Evolutionary conservation across 768 basidiomycete species (phyloP).

Genomic region (Boletus pseudopeckii): DNA sequence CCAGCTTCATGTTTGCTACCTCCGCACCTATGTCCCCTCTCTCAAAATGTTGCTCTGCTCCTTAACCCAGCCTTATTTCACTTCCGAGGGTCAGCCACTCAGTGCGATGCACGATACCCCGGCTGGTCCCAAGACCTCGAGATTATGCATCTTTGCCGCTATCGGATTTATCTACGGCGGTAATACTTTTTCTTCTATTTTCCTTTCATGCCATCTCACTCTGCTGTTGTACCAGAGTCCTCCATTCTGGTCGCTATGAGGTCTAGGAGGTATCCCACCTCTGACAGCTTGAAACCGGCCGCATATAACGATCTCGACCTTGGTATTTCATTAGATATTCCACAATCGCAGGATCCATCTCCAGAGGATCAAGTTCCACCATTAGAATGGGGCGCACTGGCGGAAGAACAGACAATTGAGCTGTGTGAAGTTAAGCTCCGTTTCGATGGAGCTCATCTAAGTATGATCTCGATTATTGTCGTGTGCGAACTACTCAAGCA

Average conservation of each 20-base stretch:
- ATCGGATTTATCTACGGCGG: conserved; percentile 62
- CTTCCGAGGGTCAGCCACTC: conserved; percentile 33
- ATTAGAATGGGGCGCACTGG: conserved; percentile 50
- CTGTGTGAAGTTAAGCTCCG: conserved; percentile 56
- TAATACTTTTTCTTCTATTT: conserved; percentile 14
- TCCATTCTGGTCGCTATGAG: conserved; percentile 63
- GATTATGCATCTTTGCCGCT: conserved; percentile 53
- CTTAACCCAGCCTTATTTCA: conserved; percentile 40
- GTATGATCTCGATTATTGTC: conserved; percentile 32
- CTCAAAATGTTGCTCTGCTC: conserved; percentile 50
- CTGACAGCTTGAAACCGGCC: conserved; percentile 26
- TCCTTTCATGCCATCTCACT: neutral
- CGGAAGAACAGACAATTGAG: conserved; percentile 59
- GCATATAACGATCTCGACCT: conserved; percentile 44
- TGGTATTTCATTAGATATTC: conserved; percentile 25
- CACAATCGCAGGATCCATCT: conserved; percentile 10
- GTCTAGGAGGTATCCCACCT: conserved; percentile 46
- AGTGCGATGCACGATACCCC: conserved; percentile 30
- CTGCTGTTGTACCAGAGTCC: conserved; percentile 38
- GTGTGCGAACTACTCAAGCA: conserved; percentile 2
- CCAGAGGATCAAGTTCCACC: conserved; percentile 24
- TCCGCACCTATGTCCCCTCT: conserved; percentile 42
- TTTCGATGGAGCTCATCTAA: conserved; percentile 42
- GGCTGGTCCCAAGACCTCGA: conserved; percentile 37
- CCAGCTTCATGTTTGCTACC: conserved; percentile 50